Base-by-base conservation (phyloP, 2,329 filamentous ascomycete species). In the Fusarium brevicatenulatum region DNA sequence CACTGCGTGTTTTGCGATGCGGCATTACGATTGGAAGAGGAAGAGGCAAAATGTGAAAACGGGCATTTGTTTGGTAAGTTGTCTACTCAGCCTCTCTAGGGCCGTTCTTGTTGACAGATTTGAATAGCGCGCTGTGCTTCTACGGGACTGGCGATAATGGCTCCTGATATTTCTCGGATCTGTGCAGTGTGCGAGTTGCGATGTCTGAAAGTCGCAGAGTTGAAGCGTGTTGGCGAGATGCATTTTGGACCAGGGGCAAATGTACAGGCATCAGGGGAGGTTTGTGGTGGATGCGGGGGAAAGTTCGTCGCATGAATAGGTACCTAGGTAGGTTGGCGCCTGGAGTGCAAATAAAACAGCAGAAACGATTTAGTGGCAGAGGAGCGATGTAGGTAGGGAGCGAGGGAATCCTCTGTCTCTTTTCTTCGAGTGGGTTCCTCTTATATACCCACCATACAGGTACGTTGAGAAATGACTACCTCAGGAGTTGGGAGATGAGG, bases 151-250 rank as follows among this genome's bases (percentile, higher is more conserved):
- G 85, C 88, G 18, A 88, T 91, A 69, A 81, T 88, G 65, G 84
- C 83, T 4, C 88, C 88, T 0, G 87, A 86, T 6, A 82, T 86
- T 52, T 89, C 88, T 1, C 82, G 85, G 39, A 84, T 85, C 7
- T 91, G 89, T 59, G 86, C 85, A 25, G 86, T 90, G 5, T 91
- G 89, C 72, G 85, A 85, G 21, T 78, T 84, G 32, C 84, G 88
- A 30, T 88, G 86, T 12, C 81, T 90, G 25, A 83, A 84, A 50
- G 77, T 82, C 0, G 80, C 83, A 9, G 83, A 85, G 69, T 78
- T 90, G 28, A 71, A 76, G 5, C 78, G 72, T 28, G 76, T 83
- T 18, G 81, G 81, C 5, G 67, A 75, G 39, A 69, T 79, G 59
- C 71, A 81, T 37, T 64, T 82, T 9, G 80, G 79, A 1, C 59